Evolutionary conservation across 176 grass and related monocot genomes (phyloP), one percentile per base, ranked within the genome.

Genomic region (Lolium rigidum): DNA sequence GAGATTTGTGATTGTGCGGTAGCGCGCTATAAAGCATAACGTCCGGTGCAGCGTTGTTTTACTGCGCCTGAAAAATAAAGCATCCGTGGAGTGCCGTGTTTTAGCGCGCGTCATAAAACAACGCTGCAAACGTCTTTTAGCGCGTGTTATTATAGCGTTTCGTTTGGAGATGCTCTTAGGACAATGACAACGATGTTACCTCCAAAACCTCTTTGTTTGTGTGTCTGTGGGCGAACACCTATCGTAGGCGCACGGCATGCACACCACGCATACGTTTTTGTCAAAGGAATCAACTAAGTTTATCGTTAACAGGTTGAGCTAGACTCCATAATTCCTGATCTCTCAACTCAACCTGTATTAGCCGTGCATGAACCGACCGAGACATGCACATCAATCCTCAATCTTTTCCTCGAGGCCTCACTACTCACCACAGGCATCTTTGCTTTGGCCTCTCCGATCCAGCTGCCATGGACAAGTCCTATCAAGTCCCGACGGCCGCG

Each of bases 231-330:
- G n/a, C 14, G 5, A 11, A 59, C 72, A 81, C 66, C 7, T 57
- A 35, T 35, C 20, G 31, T 47, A 38, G 73, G 25, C 54, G 73
- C 49, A 76, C 54, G 73, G 48, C 72, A 46, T 46, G 21, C 11
- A 48, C 24, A 49, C 24, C 38, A 43, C 12, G 22, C 71, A 75
- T 50, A 60, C 72, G 37, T 54, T 76, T 71, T 72, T 73, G 87
- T 80, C 81, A 7, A 46, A 26, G 81, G 75, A 84, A 84, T 84
- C 47, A 28, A 10, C 41, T 24, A 48, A 73, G 39, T 24, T 72
- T 35, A 24, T 50, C 70, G 70, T 26, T 49, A 8, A 9, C 70
- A 49, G 43, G 43, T 8, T 44, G 41, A 8, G 7, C 41, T 44
- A 8, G 12, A 63, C n/a, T 16, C 35, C 16, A 64, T 51, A 35